Base-by-base conservation (phyloP, 345 rosid species). In the Dovyalis caffra region DNA sequence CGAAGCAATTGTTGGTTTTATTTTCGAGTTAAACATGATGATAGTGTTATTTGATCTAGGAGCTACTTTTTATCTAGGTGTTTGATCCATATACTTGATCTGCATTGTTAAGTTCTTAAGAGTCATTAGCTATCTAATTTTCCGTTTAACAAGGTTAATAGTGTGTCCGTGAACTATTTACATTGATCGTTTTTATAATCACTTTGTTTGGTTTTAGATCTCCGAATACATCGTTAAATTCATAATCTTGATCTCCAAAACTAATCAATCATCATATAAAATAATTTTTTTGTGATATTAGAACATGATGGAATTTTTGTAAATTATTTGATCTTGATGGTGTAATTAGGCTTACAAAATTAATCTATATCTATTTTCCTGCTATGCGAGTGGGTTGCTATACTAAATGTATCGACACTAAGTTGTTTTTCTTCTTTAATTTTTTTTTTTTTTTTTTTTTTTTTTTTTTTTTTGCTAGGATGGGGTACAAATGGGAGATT, bases 401-500 rank as follows among this genome's bases (percentile, higher is more conserved):
- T 10, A 1, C 62, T 4, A 11, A 25, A 23, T 29, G n/a, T 16
- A 31, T 49, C 18, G 18, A 16, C 43, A 37, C 70, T 47, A 14
- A 60, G 29, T 43, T 63, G 26, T 45, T 76, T 28, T 47, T 23
- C 43, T 60, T 37, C 64, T 80, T 26, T 69, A n/a, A n/a, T n/a
- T n/a, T n/a, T n/a, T n/a, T n/a, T n/a, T n/a, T n/a, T n/a, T n/a
- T n/a, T n/a, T n/a, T n/a, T n/a, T n/a, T n/a, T n/a, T n/a, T n/a
- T n/a, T n/a, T n/a, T n/a, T 51, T 14, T 56, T 56, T 4, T 26
- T 56, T 53, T 43, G 74, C 86, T n/a, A 94, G 98, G 98, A 77
- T 94, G 97, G 97, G 98, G 99, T 34, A 92, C 99, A 16, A 85
- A 95, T 69, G 99, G 92, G 79, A 77, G 75, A 2, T 65, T 85